Conservation (phyloP, 768 basidiomycete species). For the Naganishia vaughanmartiniae region DNA sequence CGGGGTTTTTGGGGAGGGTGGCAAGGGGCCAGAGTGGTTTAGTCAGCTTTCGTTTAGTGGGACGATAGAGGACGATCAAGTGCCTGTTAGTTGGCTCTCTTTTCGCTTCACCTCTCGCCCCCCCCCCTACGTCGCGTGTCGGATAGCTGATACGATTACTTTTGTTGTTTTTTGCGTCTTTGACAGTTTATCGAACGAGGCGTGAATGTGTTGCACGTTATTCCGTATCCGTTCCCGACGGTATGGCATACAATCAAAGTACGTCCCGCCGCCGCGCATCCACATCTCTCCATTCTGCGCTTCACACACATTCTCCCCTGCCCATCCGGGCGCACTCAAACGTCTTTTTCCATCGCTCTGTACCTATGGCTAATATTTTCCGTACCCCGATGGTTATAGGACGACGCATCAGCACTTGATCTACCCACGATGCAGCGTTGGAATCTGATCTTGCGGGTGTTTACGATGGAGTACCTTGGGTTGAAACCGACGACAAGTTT, state of each 20-base stretch:
- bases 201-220: conserved; percentile 84
- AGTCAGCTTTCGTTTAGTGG: conserved; percentile 42
- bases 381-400: conserved; percentile 56
- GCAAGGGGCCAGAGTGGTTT: conserved; percentile 39
- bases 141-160: neutral
- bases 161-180: neutral
- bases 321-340: too few species aligned
- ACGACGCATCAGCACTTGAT: conserved; percentile 82
- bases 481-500: conserved; percentile 35
- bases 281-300: neutral
- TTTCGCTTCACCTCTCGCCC: neutral
- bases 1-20: conserved; percentile 34
- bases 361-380: too few species aligned
- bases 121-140: neutral
- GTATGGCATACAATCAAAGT: conserved; percentile 85
- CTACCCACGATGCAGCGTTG: conserved; percentile 80
- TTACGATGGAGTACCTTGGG: conserved; percentile 84
- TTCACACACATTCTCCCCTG: neutral
- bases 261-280: conserved; percentile 41
- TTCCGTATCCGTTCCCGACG: conserved; percentile 78
- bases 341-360: too few species aligned
- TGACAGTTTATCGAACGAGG: conserved; percentile 67
- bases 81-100: conserved; percentile 57
- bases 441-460: conserved; percentile 82
- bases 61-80: conserved; percentile 81